Percentiles rank a stretch among this genome's conserved stretches.
These are phyloP conservation scores for Biancaea sappan DNA, from an alignment of 306 rosid genomes.

Conservation along the genomic window DNA sequence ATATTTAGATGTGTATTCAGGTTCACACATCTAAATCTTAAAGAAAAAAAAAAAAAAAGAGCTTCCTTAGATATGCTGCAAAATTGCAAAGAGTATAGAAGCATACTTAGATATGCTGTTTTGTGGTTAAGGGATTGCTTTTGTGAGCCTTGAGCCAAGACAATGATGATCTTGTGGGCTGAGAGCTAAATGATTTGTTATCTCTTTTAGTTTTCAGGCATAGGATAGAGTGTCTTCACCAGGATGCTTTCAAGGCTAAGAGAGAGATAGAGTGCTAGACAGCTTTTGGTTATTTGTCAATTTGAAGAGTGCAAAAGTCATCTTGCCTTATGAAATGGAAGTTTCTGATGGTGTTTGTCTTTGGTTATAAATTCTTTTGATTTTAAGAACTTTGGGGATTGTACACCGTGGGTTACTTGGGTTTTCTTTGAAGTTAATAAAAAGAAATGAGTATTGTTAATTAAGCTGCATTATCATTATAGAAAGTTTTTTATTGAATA, in stretches of 20 bases:
- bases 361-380: neutral
- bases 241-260: constrained; percentile 21
- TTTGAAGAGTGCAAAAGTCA: constrained; percentile 11
- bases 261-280: neutral
- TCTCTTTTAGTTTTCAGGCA: neutral
- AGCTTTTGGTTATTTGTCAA: neutral
- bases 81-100: too few relatives aligned
- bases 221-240: neutral
- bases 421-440: neutral
- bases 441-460: neutral
- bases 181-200: neutral
- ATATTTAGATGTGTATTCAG: too few relatives aligned
- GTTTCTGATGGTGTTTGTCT: neutral
- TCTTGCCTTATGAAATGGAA: neutral
- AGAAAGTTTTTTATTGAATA: neutral
- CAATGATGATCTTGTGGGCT: neutral
- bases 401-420: neutral
- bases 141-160: constrained; percentile 8
- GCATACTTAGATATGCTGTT: neutral
- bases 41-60: too few relatives aligned
- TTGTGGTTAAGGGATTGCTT: neutral
- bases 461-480: constrained; percentile 5
- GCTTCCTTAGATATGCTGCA: too few relatives aligned
- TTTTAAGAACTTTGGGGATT: neutral
- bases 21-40: too few relatives aligned